These are phyloP conservation scores for Boechera retrofracta DNA, from an alignment of 345 rosid genomes.

Conservation along the genomic window DNA sequence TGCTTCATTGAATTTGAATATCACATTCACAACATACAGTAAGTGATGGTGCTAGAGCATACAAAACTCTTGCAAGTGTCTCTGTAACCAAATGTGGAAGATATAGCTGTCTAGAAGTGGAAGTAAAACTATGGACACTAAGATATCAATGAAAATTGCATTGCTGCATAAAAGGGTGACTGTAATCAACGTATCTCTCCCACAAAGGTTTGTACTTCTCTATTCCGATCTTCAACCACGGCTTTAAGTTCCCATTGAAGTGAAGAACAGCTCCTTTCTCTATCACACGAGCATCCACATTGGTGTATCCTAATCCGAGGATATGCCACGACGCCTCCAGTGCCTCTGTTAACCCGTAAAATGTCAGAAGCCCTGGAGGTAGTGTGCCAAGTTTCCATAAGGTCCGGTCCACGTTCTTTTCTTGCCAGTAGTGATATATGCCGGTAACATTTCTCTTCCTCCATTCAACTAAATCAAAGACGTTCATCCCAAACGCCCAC, in stretches of 20 bases:
- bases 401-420: conserved; percentile 79
- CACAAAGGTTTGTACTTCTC: conserved; percentile 94
- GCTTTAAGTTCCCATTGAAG: conserved; percentile 92
- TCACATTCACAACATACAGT: conserved; percentile 50
- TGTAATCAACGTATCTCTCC: conserved; percentile 91
- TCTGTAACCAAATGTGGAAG: conserved; percentile 39
- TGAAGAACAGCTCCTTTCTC: conserved; percentile 93
- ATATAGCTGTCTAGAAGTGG: conserved; percentile 37
- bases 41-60: conserved; percentile 55
- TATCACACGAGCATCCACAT: conserved; percentile 75
- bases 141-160: conserved; percentile 84
- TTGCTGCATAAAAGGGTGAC: conserved; percentile 73
- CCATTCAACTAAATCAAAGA: conserved; percentile 89
- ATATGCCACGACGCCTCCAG: conserved; percentile 87
- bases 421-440: conserved; percentile 96
- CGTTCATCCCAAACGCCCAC: conserved; percentile 97
- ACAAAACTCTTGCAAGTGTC: conserved; percentile 52
- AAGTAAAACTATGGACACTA: conserved; percentile 32
- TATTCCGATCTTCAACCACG: conserved; percentile 97
- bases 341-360: conserved; percentile 87
- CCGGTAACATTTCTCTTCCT: conserved; percentile 86
- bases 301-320: conserved; percentile 88
- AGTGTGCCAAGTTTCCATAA: conserved; percentile 93
- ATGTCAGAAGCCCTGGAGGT: conserved; percentile 89
- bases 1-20: conserved; percentile 35